Evolutionary conservation across 2,329 filamentous ascomycete species (phyloP).

Genomic region (Fusarium floridanum): DNA sequence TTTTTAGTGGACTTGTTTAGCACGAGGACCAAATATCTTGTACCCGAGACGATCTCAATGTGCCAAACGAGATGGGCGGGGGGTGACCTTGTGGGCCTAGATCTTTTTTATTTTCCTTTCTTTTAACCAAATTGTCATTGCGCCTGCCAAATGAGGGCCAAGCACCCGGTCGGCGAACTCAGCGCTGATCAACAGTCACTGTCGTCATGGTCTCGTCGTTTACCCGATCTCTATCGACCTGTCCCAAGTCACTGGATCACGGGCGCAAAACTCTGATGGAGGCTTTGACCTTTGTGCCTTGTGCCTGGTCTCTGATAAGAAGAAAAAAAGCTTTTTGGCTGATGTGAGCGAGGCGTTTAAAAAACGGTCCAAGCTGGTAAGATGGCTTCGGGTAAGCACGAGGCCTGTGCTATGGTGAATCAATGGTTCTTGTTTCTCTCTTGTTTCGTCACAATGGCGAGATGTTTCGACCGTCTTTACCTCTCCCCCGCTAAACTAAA

Average conservation of each 20-base stretch:
- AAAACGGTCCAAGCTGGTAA: not conserved
- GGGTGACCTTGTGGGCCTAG: not conserved
- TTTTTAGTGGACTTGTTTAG: not conserved
- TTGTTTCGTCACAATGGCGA: constrained; percentile 4
- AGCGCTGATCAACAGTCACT: not conserved
- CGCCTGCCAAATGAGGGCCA: not conserved
- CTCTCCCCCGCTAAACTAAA: not conserved
- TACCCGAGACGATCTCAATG: constrained; percentile 8
- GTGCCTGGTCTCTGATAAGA: not conserved
- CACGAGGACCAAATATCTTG: constrained; percentile 1
- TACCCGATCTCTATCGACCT: not conserved
- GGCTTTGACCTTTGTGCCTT: constrained; percentile 4
- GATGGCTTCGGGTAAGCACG: not conserved
- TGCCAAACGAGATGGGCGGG: not conserved
- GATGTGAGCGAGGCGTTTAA: not conserved
- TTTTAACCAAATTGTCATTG: not conserved
- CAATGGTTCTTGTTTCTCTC: not conserved
- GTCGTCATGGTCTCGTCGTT: constrained; percentile 31
- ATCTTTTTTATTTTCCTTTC: not conserved
- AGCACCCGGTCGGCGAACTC: not conserved
- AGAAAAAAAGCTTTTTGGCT: not conserved
- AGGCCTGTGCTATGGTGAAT: not conserved
- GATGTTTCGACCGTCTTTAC: not conserved
- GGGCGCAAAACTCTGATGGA: constrained; percentile 10
- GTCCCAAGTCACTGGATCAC: not conserved